Evolutionary conservation across 305 asterid species (phyloP).

Genomic region (Rubia tinctorum): DNA sequence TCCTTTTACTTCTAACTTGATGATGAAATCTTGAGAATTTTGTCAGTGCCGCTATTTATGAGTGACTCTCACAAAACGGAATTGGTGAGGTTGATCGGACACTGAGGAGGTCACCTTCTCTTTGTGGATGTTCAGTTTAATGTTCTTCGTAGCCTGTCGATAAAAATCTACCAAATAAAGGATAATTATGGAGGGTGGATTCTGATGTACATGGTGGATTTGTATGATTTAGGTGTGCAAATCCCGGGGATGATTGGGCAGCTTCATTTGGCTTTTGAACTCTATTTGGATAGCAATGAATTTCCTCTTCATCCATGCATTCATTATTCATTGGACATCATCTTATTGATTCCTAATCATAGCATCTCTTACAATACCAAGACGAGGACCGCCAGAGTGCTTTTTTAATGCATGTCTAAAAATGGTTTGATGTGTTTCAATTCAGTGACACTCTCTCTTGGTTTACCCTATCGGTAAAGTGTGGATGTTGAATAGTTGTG

Average conservation of each 20-base stretch:
- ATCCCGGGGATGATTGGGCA: too few species aligned
- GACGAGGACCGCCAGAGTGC: not conserved
- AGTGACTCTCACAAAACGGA: not conserved
- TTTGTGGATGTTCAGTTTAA: slow-evolving; percentile 8
- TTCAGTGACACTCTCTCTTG: slow-evolving; percentile 11
- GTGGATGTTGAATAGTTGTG: too few species aligned
- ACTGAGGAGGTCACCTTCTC: not conserved
- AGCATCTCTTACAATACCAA: not conserved
- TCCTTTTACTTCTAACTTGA: not conserved
- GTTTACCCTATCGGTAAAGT: not conserved
- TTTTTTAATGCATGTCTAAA: not conserved
- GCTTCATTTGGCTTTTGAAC: too few species aligned
- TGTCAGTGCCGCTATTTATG: not conserved
- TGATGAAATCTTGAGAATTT: slow-evolving; percentile 4
- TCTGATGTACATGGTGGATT: slow-evolving; percentile 5
- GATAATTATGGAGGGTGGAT: slow-evolving; percentile 9
- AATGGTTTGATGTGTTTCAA: slow-evolving; percentile 10
- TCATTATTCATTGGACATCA: not conserved
- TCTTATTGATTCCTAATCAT: not conserved
- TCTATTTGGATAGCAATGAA: too few species aligned
- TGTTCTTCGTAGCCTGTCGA: not conserved
- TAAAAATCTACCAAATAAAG: slow-evolving; percentile 6
- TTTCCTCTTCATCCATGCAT: too few species aligned
- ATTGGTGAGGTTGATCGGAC: not conserved
- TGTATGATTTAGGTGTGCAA: too few species aligned